A percentile compares a stretch with the other conserved stretches of the same genome.
Conservation (phyloP, 1,139 yeast species). For the Yamadazyma friedrichii region DNA sequence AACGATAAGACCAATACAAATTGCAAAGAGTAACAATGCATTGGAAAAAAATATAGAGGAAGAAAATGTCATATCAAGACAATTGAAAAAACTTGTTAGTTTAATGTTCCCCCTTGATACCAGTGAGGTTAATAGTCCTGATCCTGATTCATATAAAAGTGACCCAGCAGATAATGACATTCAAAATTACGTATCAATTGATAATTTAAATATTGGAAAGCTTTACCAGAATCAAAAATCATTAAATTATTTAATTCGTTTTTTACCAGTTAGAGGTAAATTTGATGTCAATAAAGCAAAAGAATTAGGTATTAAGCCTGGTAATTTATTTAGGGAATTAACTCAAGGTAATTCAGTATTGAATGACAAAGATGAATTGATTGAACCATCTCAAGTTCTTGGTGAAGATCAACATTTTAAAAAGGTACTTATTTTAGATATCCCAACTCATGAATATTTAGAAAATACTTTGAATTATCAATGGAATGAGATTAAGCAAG, state of each 20-base stretch:
- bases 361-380: constrained; percentile 55
- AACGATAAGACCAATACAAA: constrained; percentile 51
- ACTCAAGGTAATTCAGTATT: constrained; percentile 60
- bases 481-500: constrained; percentile 20
- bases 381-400: constrained; percentile 72
- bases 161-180: constrained; percentile 42
- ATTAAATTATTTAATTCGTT: constrained; percentile 59
- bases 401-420: constrained; percentile 59
- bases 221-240: constrained; percentile 26
- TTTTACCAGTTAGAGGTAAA: constrained; percentile 73
- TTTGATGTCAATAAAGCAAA: constrained; percentile 68
- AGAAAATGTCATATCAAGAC: constrained; percentile 11
- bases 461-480: constrained; percentile 35
- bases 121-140: constrained; percentile 31
- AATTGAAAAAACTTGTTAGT: constrained; percentile 33
- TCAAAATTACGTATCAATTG: constrained; percentile 37
- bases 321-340: constrained; percentile 55
- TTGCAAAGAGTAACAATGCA: constrained; percentile 10
- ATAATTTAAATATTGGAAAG: constrained; percentile 8
- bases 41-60: background rate
- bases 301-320: constrained; percentile 67
- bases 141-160: constrained; percentile 39
- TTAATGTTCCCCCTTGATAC: constrained; percentile 54
- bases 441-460: constrained; percentile 61
- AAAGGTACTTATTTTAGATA: constrained; percentile 67